Conservation (phyloP, 306 rosid species). For the Vicia villosa region DNA sequence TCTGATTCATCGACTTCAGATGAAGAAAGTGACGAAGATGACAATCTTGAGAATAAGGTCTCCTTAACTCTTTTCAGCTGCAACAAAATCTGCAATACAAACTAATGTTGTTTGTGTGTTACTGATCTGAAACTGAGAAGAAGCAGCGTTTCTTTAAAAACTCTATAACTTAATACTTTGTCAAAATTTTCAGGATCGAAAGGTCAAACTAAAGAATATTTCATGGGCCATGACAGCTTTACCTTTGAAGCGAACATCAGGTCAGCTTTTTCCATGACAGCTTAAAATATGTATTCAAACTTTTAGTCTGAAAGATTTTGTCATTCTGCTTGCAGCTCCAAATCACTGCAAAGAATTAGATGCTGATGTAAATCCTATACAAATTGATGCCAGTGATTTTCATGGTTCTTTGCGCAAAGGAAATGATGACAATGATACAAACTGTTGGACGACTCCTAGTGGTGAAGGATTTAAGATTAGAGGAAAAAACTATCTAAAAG, state of each 20-base stretch:
- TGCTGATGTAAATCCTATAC: conserved; percentile 44
- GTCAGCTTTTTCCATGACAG: conserved; percentile 45
- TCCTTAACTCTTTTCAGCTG: conserved; percentile 33
- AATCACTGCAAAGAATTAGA: conserved; percentile 60
- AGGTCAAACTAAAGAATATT: conserved; percentile 55
- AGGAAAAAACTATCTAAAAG: conserved; percentile 88
- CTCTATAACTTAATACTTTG: conserved; percentile 31
- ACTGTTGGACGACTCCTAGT: conserved; percentile 84
- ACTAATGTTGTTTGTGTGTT: not conserved
- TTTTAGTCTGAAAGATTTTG: conserved; percentile 13
- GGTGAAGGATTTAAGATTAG: conserved; percentile 85
- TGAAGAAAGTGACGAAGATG: conserved; percentile 39
- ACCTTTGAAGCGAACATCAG: conserved; percentile 48
- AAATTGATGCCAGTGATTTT: conserved; percentile 52
- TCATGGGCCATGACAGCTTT: conserved; percentile 50
- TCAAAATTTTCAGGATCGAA: conserved; percentile 46
- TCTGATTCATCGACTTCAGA: conserved; percentile 57
- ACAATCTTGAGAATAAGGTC: conserved; percentile 43
- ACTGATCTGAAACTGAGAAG: not conserved
- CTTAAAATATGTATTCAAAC: no score
- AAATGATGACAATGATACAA: conserved; percentile 58
- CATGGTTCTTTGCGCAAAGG: conserved; percentile 61
- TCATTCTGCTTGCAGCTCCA: conserved; percentile 53
- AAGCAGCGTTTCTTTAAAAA: not conserved
- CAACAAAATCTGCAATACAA: not conserved